These are phyloP conservation scores for Guillardia theta DNA, from an alignment of 78 protist species.

Conservation along the genomic window DNA sequence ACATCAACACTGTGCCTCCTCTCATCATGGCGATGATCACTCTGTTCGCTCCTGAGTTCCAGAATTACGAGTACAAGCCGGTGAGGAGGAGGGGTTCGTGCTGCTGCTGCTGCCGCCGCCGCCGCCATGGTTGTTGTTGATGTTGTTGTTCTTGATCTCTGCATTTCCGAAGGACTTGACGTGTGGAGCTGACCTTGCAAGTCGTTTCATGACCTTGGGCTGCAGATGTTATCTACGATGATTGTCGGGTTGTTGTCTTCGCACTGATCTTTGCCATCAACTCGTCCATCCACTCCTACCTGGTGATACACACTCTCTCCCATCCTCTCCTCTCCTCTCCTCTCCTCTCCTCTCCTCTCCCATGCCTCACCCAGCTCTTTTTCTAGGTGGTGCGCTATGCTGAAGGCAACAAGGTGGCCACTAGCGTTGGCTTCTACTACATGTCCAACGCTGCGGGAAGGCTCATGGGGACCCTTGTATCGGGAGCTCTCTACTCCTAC, in stretches of 20 bases:
- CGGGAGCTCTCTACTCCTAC: constrained; percentile 58
- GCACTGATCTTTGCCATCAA: constrained; percentile 48
- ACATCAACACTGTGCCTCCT: neutral
- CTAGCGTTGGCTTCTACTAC: constrained; percentile 61
- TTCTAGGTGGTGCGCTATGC: neutral
- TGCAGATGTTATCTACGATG: too few species aligned
- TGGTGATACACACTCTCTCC: neutral
- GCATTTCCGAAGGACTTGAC: too few species aligned
- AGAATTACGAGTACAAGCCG: too few species aligned
- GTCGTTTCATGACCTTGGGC: too few species aligned
- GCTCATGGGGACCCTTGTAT: constrained; percentile 52
- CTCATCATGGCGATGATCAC: neutral
- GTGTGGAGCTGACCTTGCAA: too few species aligned
- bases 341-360: neutral
- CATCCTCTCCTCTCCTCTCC: neutral
- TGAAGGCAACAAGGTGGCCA: constrained; percentile 28
- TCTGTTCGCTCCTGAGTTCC: neutral
- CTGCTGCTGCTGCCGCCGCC: neutral
- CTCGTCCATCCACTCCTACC: constrained; percentile 52
- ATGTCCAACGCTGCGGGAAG: constrained; percentile 60
- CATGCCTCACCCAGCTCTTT: neutral
- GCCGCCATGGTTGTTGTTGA: neutral
- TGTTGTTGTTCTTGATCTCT: neutral
- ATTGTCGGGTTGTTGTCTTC: too few species aligned
- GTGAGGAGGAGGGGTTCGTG: too few species aligned